Percentiles rank a stretch among this genome's conserved stretches.
Conservation (phyloP, 2,329 filamentous ascomycete genomes). For the Fusarium redolens region DNA sequence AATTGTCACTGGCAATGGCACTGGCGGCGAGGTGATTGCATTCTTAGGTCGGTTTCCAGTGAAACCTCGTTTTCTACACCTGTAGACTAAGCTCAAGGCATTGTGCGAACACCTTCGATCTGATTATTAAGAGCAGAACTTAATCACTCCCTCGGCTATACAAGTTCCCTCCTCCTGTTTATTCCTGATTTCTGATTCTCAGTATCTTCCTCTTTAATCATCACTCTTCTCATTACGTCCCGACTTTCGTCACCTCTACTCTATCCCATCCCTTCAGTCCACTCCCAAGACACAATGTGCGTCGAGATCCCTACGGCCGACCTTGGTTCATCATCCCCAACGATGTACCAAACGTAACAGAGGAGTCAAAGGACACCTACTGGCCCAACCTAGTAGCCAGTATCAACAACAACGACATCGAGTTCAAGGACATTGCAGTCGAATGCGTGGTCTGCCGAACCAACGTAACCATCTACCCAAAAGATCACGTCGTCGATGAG, state of each 20-base stretch:
- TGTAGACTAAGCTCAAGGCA: accelerated
- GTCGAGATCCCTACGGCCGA: not conserved
- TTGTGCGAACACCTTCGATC: not conserved
- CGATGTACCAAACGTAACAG: not conserved
- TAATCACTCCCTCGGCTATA: not conserved
- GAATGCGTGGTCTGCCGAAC: not conserved
- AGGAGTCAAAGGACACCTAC: not conserved
- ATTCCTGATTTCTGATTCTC: too few relatives aligned
- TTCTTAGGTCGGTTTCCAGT: accelerated
- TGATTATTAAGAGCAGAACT: not conserved
- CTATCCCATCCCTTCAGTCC: not conserved
- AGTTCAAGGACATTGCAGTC: not conserved
- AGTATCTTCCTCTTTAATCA: too few relatives aligned
- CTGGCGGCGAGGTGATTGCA: too few relatives aligned
- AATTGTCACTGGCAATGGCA: too few relatives aligned
- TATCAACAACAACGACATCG: not conserved
- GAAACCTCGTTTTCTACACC: not conserved
- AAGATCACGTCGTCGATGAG: not conserved
- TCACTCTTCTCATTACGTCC: too few relatives aligned
- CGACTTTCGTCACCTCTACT: too few relatives aligned
- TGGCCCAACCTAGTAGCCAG: not conserved
- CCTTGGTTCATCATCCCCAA: not conserved
- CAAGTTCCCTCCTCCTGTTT: too few relatives aligned
- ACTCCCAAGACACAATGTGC: not conserved
- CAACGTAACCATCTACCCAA: not conserved